Conservation (phyloP, 1,284 basidiomycete genomes). For the Trichosporon coremiiforme region DNA sequence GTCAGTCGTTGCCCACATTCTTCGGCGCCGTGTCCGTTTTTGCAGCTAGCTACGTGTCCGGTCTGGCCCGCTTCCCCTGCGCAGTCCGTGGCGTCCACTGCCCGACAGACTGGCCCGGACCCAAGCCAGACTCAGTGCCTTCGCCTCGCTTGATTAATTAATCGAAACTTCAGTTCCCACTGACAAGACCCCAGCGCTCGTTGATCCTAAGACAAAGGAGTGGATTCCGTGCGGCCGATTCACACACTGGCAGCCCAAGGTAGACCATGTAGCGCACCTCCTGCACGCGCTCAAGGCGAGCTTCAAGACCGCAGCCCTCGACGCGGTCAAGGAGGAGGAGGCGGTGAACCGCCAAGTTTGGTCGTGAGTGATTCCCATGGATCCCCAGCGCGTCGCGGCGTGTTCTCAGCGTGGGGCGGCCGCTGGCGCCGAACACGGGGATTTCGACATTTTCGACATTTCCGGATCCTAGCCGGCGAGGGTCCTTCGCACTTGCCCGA, state of each 20-base stretch:
- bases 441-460: background rate
- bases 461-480: too few relatives aligned
- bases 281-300: constrained; percentile 76
- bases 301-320: constrained; percentile 75
- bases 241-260: constrained; percentile 61
- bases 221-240: constrained; percentile 41
- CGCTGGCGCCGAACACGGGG: background rate
- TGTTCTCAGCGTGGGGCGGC: background rate
- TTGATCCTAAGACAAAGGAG: constrained; percentile 42
- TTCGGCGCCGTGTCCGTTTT: background rate
- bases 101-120: background rate
- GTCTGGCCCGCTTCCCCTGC: background rate
- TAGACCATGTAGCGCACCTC: constrained; percentile 78
- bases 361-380: constrained; percentile 63
- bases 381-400: too few relatives aligned
- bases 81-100: background rate
- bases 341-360: constrained; percentile 82
- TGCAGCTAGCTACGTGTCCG: too few relatives aligned
- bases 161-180: background rate
- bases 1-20: background rate
- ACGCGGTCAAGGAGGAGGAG: constrained; percentile 69
- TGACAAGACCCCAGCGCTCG: constrained; percentile 31
- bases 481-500: background rate
- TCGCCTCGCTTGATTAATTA: background rate
- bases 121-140: background rate